These are phyloP conservation scores for Pichia nanzhaoensis DNA, from an alignment of 805 yeast species.

Conservation along the genomic window DNA sequence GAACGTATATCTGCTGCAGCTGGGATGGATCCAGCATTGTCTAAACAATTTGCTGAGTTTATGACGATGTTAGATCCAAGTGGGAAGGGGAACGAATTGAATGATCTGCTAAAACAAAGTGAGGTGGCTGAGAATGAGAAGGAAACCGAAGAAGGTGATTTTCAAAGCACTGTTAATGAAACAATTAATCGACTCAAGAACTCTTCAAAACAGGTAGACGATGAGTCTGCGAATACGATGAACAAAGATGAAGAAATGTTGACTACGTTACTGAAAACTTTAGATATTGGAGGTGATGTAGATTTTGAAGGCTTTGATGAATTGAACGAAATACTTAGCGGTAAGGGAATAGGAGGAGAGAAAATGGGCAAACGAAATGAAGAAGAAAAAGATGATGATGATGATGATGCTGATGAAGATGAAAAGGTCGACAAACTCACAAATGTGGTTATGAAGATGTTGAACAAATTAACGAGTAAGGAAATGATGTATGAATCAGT, in stretches of 20 bases:
- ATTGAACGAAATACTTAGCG: slow-evolving; percentile 13
- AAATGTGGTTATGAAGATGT: slow-evolving; percentile 60
- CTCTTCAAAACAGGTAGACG: slow-evolving; percentile 66
- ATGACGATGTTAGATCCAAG: slow-evolving; percentile 11
- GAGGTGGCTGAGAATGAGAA: slow-evolving; percentile 25
- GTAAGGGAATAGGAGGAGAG: background rate
- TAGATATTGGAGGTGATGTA: slow-evolving; percentile 31
- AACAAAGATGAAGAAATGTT: slow-evolving; percentile 41
- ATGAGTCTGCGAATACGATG: slow-evolving; percentile 36
- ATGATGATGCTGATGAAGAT: slow-evolving; percentile 26
- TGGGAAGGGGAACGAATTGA: slow-evolving; percentile 18
- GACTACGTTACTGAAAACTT: slow-evolving; percentile 58
- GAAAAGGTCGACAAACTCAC: slow-evolving; percentile 34
- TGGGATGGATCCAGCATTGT: slow-evolving; percentile 9
- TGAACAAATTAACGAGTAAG: slow-evolving; percentile 77
- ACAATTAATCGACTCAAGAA: slow-evolving; percentile 76
- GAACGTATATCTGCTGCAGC: background rate
- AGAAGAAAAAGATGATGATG: slow-evolving; percentile 15
- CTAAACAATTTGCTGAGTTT: slow-evolving; percentile 14
- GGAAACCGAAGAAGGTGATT: slow-evolving; percentile 27
- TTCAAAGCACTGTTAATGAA: slow-evolving; percentile 70
- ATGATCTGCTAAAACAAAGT: slow-evolving; percentile 14
- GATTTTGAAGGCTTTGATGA: slow-evolving; percentile 28
- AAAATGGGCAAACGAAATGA: too few relatives aligned
- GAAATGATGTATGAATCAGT: slow-evolving; percentile 84